Percentiles rank a stretch among this genome's conserved stretches.
Conservation (phyloP, 139 green algal genomes). For the Asterochloris erici region DNA sequence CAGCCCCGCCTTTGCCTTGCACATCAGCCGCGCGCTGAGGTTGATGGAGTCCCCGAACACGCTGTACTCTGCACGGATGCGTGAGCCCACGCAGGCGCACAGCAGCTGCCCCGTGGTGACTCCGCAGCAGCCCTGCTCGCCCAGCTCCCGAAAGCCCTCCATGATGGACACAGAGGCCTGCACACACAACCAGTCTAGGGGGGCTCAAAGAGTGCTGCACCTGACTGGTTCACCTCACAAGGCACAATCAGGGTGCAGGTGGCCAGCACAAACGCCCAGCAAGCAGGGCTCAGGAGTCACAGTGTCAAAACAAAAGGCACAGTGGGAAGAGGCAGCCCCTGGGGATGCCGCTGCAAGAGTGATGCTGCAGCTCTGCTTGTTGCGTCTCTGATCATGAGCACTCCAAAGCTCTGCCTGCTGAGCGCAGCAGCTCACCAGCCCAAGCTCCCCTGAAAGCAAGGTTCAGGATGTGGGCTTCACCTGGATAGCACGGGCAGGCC, state of each 20-base stretch:
- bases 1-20: slow-evolving; percentile 33
- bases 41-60: slow-evolving; percentile 87
- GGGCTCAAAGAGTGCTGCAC: too few relatives aligned
- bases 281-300: too few relatives aligned
- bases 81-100: slow-evolving; percentile 71
- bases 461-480: background rate
- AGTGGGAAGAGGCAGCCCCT: too few relatives aligned
- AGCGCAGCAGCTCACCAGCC: too few relatives aligned
- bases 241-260: too few relatives aligned
- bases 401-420: too few relatives aligned
- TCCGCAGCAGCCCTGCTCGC: slow-evolving; percentile 38
- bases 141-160: slow-evolving; percentile 1
- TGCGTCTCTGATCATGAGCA: slow-evolving; percentile 24
- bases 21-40: slow-evolving; percentile 74
- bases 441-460: too few relatives aligned
- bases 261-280: too few relatives aligned
- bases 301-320: too few relatives aligned
- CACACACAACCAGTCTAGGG: background rate
- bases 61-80: slow-evolving; percentile 78
- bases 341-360: too few relatives aligned
- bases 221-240: too few relatives aligned
- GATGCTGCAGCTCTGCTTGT: slow-evolving; percentile 24
- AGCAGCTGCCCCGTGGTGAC: slow-evolving; percentile 80
- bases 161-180: slow-evolving; percentile 39
- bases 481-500: slow-evolving; percentile 48